Conservation (phyloP, 306 rosid species). For the Pyrus betulifolia region DNA sequence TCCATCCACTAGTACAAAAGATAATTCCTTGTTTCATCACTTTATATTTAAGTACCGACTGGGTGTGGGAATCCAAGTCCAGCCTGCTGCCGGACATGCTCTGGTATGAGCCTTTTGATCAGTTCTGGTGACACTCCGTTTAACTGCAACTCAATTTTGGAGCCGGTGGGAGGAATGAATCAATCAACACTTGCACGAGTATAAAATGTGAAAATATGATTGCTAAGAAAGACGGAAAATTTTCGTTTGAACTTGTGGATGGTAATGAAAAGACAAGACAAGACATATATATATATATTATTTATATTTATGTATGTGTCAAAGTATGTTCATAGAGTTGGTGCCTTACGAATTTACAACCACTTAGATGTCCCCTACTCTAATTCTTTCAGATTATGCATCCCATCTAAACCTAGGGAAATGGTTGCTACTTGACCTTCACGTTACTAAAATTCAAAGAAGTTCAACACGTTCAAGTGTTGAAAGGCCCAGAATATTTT, state of each 20-base stretch:
- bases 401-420: not conserved
- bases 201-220: not conserved
- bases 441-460: not conserved
- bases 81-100: conserved; percentile 62
- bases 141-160: conserved; percentile 37
- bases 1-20: conserved; percentile 24
- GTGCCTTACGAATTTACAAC: not conserved
- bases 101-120: conserved; percentile 77
- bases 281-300: not conserved
- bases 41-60: conserved; percentile 43
- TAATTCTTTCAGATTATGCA: not conserved
- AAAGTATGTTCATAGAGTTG: not conserved
- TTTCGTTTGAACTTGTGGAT: not conserved
- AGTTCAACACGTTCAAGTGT: not conserved
- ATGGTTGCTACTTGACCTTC: not conserved
- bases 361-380: not conserved
- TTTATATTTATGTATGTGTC: not conserved
- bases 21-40: conserved; percentile 33
- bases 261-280: not conserved
- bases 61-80: conserved; percentile 47
- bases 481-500: not conserved
- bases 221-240: not conserved
- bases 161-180: not conserved
- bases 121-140: conserved; percentile 69
- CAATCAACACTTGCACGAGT: not conserved